These are phyloP conservation scores for Diaporthe citri DNA, from an alignment of 2,329 filamentous ascomycete species.

Conservation along the genomic window DNA sequence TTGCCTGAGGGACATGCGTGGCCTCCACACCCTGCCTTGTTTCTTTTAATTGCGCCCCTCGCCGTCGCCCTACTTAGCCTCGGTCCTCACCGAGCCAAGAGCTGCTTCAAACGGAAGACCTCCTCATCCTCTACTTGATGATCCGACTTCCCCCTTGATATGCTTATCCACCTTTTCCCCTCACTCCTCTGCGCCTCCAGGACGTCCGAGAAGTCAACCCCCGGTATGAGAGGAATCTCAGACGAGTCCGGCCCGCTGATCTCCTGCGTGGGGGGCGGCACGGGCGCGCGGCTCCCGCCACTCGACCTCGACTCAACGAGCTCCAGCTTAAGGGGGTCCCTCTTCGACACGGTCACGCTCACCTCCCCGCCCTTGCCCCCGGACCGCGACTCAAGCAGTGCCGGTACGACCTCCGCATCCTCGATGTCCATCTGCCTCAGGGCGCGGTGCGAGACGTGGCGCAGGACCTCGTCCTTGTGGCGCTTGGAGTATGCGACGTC, in stretches of 20 bases:
- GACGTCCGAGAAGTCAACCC: not conserved
- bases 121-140: slow-evolving; percentile 14
- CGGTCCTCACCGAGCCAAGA: slow-evolving; percentile 33
- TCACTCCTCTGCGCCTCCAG: slow-evolving; percentile 33
- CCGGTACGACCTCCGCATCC: slow-evolving; percentile 35
- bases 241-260: slow-evolving; percentile 36
- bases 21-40: not conserved
- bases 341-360: slow-evolving; percentile 32
- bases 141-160: slow-evolving; percentile 17
- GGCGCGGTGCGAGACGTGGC: slow-evolving; percentile 23
- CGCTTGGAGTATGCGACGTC: slow-evolving; percentile 34
- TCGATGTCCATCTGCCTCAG: slow-evolving; percentile 37
- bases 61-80: not conserved
- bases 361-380: not conserved
- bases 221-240: slow-evolving; percentile 20
- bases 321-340: slow-evolving; percentile 33
- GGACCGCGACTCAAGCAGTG: slow-evolving; percentile 17
- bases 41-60: not conserved
- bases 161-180: slow-evolving; percentile 36
- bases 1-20: not conserved
- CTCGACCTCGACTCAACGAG: slow-evolving; percentile 34
- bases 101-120: slow-evolving; percentile 33
- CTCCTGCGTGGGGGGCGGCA: slow-evolving; percentile 34
- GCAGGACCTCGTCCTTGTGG: slow-evolving; percentile 34
- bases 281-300: slow-evolving; percentile 10